Evolutionary conservation across 192 early-diverging fungal genomes (phyloP), one percentile per base, ranked within the genome.

Genomic region (Thoreauomyces humboldtii): DNA sequence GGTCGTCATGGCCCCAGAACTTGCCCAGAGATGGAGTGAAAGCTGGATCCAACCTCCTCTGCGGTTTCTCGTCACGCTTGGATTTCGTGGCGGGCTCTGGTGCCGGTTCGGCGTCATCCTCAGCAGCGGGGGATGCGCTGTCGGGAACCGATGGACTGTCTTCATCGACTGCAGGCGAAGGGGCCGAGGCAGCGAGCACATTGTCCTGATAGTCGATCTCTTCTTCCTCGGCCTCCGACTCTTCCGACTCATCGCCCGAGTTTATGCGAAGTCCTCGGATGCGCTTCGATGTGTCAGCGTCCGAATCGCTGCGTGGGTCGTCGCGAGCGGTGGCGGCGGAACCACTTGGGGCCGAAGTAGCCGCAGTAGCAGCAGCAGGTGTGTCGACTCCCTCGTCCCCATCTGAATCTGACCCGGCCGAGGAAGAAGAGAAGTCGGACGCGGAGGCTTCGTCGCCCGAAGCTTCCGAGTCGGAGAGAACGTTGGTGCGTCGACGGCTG

Each of bases 1-100:
- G 59, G 32, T 70, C 68, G 45, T 70, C 68, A 29, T 70, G 68
- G 12, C 62, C 17, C 68, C 68, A 70, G 43, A 70, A 70, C 29
- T 70, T 52, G 32, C 68, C 68, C 17, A 63, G 32, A 48, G 27
- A 63, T 7, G 68, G 68, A 19, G 68, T 70, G 46, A 70, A 70
- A 11, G 68, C 63, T 17, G 68, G 68, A 63, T 70, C 68, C 46
- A 63, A 59, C 28, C 38, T 38, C 17, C 62, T 35, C 29, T 70
- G 62, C 1, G 60, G 59, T 24, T 43, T 19, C 41, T 70, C 62
- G 2, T 70, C 68, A n/a, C n/a, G n/a, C n/a, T n/a, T n/a, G n/a
- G n/a, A n/a, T 6, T 70, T 61, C 50, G 32, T 52, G 5, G 50
- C 50, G 5, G 25, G 27, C 27, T 15, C 25, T 24, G 27, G 27